These are phyloP conservation scores for Vigna angularis DNA, from an alignment of 306 rosid species.

Conservation along the genomic window DNA sequence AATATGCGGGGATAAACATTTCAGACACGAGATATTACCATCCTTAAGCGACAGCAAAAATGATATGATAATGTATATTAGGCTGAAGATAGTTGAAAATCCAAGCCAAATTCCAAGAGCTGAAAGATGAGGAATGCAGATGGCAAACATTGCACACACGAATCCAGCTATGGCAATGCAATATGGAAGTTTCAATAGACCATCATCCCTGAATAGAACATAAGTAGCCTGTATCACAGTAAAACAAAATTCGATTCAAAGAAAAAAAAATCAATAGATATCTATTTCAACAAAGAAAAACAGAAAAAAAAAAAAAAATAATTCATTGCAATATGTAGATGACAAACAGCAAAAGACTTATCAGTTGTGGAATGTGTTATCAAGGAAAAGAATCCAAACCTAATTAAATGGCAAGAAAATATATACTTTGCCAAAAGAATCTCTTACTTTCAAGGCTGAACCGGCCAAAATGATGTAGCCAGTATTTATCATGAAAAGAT, in stretches of 20 bases:
- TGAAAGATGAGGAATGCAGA: slow-evolving; percentile 83
- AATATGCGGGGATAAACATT: neutral
- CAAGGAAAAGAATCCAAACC: slow-evolving; percentile 6
- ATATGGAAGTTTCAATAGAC: slow-evolving; percentile 80
- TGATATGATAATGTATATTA: slow-evolving; percentile 61
- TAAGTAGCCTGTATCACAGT: slow-evolving; percentile 70
- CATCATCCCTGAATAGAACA: slow-evolving; percentile 69
- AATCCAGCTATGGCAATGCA: slow-evolving; percentile 76
- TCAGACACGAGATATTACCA: slow-evolving; percentile 56
- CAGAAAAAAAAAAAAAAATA: neutral
- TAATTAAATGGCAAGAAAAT: neutral
- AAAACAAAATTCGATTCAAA: neutral
- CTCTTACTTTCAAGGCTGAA: slow-evolving; percentile 83
- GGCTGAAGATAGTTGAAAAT: slow-evolving; percentile 80
- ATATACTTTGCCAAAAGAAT: neutral
- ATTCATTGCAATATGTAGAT: neutral
- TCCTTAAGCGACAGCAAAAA: slow-evolving; percentile 69
- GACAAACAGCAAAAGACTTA: neutral
- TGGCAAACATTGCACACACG: slow-evolving; percentile 76
- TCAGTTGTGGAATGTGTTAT: neutral
- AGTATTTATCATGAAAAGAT: slow-evolving; percentile 95
- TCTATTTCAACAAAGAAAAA: neutral
- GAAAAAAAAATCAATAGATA: neutral
- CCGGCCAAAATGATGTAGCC: slow-evolving; percentile 94
- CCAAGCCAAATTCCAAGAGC: slow-evolving; percentile 94